Base-by-base conservation (phyloP, 2,329 filamentous ascomycete species). In the Nigrograna mackinnonii region DNA sequence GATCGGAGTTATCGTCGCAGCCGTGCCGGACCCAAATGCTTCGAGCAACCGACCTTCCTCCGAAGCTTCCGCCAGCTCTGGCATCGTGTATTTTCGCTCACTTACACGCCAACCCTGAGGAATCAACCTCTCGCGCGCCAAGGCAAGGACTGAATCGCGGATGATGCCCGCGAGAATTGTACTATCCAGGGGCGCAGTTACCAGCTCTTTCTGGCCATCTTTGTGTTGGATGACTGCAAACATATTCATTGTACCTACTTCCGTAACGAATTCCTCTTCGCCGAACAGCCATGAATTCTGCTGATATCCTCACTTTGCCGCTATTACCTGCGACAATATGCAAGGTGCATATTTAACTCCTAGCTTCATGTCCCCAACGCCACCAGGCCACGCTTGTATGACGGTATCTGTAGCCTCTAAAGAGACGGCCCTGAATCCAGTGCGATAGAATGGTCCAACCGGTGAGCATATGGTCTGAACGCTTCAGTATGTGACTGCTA, bases 241-340 rank as follows among this genome's bases (percentile, higher is more conserved):
- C 68, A 99, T 84, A 74, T 99, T 99, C 94, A 99, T 99, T 43
- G 94, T 97, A 62, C 94, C 94, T 43, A 96, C 94, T 73, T 99
- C 94, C 35, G 94, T 99, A 44, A 97, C 86, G 63, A 86, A 96
- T 70, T 97, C 90, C 71, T 97, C 90, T 64, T 95, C 86, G 32
- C 91, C 91, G 66, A 97, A 99, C 22, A 99, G 77, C 94, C 94
- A 99, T 40, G 99, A 79, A 72, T 97, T 99, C 77, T 99, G 94
- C 74, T 97, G 92, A 80, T 91, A 96, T 17, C 94, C 94, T 43
- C 91, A 84, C 69, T 85, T 87, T 33, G 91, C 90, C 31, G 94
- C 94, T 72, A 96, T 83, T 60, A 94, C 82, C 74, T 99, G 94
- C 14, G 94, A 94, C n/a, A 97, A 78, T 61, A 99, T 92, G 76